Base-by-base conservation (phyloP, 2,329 filamentous ascomycete genomes). In the Chaetomium sp. region DNA sequence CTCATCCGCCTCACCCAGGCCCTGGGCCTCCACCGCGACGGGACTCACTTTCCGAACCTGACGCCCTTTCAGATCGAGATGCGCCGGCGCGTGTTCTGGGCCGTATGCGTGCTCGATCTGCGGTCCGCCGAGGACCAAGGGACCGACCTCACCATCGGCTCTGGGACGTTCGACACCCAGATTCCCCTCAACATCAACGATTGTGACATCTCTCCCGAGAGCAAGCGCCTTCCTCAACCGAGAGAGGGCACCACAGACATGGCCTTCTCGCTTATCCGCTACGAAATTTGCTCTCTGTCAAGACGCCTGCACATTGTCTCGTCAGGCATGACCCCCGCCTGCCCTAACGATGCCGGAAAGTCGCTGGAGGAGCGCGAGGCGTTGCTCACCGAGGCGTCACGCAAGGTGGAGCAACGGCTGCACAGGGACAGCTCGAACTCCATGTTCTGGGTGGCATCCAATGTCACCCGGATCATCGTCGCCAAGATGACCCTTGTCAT, bases 41-140 rank as follows among this genome's bases (percentile, higher is more conserved):
- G 83, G 16, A 78, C 77, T 3, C 75, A 80, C 59, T 82, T 82
- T 71, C 81, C 74, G 4, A 80, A 83, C 13, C 70, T 90, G 1
- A 80, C 80, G 0, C 83, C 85, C 0, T 89, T 87, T 63, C 84
- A 90, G 55, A 79, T 83, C 7, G 86, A 90, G 70, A 85, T 89
- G 75, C 81, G 87, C 21, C 80, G 87, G 5, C 79, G 87, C 1
- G 72, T 88, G 0, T 90, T 87, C 80, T 89, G 86, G 82, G 80
- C 82, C 23, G 78, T 90, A 2, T 80, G 83, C 51, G 80, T 86
- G 4, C 72, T 89, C 1, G 88, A 90, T 66, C 77, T 85, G 9
- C 80, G 84, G n/a, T 81, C 83, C 0, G 83, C 86, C 3, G 85
- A 88, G 66, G 83, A 87, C 31, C 83, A 86, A 51, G 86, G 85